A percentile compares a stretch with the other conserved stretches of the same genome.
Conservation (phyloP, 192 early-diverging fungal genomes). For the Diversispora eburnea region DNA sequence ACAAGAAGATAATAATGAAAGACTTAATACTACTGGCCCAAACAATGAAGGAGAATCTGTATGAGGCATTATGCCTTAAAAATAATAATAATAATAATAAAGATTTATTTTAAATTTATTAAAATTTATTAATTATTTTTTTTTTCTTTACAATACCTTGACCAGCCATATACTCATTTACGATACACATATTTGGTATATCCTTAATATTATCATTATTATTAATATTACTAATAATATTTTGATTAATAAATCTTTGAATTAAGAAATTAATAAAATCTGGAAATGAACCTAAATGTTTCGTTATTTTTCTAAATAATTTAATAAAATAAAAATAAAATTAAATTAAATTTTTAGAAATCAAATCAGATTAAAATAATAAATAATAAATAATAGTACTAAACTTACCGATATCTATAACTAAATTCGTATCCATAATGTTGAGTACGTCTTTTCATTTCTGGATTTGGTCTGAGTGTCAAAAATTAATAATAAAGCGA, state of each 20-base stretch:
- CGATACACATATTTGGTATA: conserved; percentile 50
- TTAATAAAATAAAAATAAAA: neutral
- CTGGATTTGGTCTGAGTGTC: conserved; percentile 53
- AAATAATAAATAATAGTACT: neutral
- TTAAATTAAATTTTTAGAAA: neutral
- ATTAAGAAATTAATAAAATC: conserved; percentile 44
- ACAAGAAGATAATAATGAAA: conserved; percentile 63
- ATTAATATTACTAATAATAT: conserved; percentile 31
- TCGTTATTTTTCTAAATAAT: conserved; percentile 44
- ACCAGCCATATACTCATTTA: conserved; percentile 66
- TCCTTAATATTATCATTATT: neutral
- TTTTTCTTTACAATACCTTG: conserved; percentile 43
- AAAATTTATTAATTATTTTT: neutral
- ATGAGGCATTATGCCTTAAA: conserved; percentile 40
- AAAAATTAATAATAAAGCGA: neutral
- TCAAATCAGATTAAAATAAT: neutral
- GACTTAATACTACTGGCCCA: conserved; percentile 55
- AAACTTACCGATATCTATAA: conserved; percentile 53
- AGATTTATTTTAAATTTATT: neutral
- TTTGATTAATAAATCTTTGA: conserved; percentile 37
- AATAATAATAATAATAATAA: neutral
- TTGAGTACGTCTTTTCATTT: conserved; percentile 64
- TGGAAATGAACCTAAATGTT: conserved; percentile 54
- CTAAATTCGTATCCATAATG: conserved; percentile 68
- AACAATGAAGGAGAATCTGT: conserved; percentile 56